Conservation (phyloP, 345 rosid species). For the Eucalyptus brandiana region DNA sequence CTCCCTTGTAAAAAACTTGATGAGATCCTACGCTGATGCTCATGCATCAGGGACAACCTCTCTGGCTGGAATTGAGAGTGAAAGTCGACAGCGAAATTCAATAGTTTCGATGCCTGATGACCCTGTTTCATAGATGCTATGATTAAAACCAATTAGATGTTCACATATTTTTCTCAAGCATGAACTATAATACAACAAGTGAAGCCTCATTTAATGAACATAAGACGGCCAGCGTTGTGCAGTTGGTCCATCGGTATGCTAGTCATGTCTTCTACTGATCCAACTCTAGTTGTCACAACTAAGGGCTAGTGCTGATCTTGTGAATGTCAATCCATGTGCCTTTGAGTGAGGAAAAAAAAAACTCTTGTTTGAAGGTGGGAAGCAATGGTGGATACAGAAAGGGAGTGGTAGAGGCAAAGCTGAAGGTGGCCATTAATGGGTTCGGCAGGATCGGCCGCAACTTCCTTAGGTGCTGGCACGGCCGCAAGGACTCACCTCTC, state of each 20-base stretch:
- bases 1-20: background rate
- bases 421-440: slow-evolving; percentile 90
- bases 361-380: slow-evolving; percentile 25
- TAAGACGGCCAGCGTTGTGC: background rate
- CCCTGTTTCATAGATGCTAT: background rate
- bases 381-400: slow-evolving; percentile 65
- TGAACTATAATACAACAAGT: background rate
- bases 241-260: background rate
- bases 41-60: background rate
- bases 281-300: background rate
- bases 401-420: slow-evolving; percentile 60
- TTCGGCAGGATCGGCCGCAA: slow-evolving; percentile 92
- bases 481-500: slow-evolving; percentile 80
- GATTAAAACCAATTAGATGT: background rate
- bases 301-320: background rate
- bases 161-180: background rate
- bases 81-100: background rate
- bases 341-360: background rate
- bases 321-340: background rate
- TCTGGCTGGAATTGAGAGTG: background rate
- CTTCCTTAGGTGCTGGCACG: slow-evolving; percentile 98
- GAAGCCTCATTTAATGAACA: background rate
- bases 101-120: background rate
- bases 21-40: background rate
- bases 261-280: background rate